Evolutionary conservation across 306 rosid species (phyloP).

Genomic region (Cicer chorassanicum): DNA sequence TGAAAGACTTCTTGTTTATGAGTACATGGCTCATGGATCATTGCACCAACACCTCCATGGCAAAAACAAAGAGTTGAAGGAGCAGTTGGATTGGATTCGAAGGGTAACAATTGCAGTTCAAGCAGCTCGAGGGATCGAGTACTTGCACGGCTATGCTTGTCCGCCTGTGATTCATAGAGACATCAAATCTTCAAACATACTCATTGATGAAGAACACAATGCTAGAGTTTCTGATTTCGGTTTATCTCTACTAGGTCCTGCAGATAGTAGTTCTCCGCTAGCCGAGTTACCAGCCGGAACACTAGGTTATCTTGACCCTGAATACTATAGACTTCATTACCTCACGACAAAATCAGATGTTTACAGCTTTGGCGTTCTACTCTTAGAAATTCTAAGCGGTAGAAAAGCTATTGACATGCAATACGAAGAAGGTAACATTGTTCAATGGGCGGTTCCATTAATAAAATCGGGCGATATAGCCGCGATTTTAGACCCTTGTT

Average conservation of each 20-base stretch:
- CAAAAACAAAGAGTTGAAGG: slow-evolving; percentile 61
- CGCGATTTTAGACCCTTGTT: slow-evolving; percentile 66
- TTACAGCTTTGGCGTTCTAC: slow-evolving; percentile 88
- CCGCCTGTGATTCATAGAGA: slow-evolving; percentile 93
- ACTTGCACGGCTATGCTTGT: slow-evolving; percentile 87
- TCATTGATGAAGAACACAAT: slow-evolving; percentile 94
- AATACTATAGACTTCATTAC: slow-evolving; percentile 94
- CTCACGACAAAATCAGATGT: slow-evolving; percentile 97
- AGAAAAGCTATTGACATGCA: slow-evolving; percentile 96
- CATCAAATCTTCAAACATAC: slow-evolving; percentile 92
- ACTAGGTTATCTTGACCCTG: slow-evolving; percentile 96
- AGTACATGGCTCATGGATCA: slow-evolving; percentile 95
- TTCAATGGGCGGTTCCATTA: slow-evolving; percentile 95
- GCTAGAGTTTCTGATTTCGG: slow-evolving; percentile 98
- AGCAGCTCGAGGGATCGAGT: slow-evolving; percentile 92
- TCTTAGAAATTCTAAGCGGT: slow-evolving; percentile 88
- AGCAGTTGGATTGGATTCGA: slow-evolving; percentile 88
- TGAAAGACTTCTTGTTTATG: slow-evolving; percentile 87
- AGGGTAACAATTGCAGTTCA: slow-evolving; percentile 92
- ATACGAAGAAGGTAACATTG: slow-evolving; percentile 85
- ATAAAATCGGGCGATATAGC: slow-evolving; percentile 71
- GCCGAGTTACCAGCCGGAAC: slow-evolving; percentile 97
- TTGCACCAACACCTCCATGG: slow-evolving; percentile 88
- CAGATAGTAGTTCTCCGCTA: slow-evolving; percentile 85
- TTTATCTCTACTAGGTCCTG: slow-evolving; percentile 78